Conservation (phyloP, 371 early-diverging fungal species). For the Fennellomyces sp. region DNA sequence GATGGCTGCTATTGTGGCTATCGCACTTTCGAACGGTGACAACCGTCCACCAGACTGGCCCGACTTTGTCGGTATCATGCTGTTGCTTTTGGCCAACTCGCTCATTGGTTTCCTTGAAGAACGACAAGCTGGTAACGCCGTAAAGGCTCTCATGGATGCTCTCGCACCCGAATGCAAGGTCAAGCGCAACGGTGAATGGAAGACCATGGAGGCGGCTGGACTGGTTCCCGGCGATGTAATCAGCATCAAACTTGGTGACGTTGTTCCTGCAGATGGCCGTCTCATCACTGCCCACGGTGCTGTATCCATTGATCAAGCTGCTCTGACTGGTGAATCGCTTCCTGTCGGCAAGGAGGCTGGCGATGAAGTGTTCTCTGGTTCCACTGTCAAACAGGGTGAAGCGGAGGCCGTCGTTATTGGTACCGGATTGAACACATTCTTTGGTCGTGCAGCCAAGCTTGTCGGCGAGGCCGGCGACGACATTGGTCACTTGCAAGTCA, state of each 20-base stretch:
- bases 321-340: constrained; percentile 86
- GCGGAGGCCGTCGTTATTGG: constrained; percentile 86
- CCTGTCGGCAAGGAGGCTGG: constrained; percentile 74
- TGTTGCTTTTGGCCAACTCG: constrained; percentile 83
- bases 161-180: constrained; percentile 79
- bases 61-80: constrained; percentile 84
- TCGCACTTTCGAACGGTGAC: constrained; percentile 72
- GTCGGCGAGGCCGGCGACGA: constrained; percentile 82
- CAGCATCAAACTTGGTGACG: constrained; percentile 77
- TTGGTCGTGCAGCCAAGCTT: constrained; percentile 88
- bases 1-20: constrained; percentile 75
- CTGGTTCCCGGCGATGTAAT: constrained; percentile 83
- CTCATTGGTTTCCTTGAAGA: constrained; percentile 89
- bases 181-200: constrained; percentile 62
- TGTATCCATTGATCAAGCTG: constrained; percentile 76
- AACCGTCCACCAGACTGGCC: constrained; percentile 77
- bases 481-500: constrained; percentile 88
- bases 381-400: constrained; percentile 94
- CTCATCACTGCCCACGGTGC: constrained; percentile 55
- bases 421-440: constrained; percentile 88
- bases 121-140: constrained; percentile 78
- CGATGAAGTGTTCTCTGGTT: constrained; percentile 77
- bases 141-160: constrained; percentile 80
- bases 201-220: constrained; percentile 55
- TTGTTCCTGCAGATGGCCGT: constrained; percentile 80